Evolutionary conservation across 192 early-diverging fungal genomes (phyloP), one percentile per base, ranked within the genome.

Genomic region (Chytriomyces sp.): DNA sequence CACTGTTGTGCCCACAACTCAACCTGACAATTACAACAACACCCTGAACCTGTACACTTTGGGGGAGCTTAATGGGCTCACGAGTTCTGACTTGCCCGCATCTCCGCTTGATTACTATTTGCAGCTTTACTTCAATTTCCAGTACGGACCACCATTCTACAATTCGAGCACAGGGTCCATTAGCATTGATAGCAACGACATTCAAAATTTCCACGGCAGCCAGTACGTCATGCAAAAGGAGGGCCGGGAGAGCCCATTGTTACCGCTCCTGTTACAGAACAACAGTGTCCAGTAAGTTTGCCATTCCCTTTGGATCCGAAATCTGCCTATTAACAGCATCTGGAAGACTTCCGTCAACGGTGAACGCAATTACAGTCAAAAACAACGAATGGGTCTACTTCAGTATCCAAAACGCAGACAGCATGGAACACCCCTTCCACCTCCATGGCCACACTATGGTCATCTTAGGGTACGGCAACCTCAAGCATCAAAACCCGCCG

Each of bases 401-500:
- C 33, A 77, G 87, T 19, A 78, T 93, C 63, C 87, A 84, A 74
- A 95, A 95, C 79, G 69, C 75, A 37, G 92, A 93, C 64, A 75
- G 80, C 25, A 78, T 73, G 62, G 92, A 95, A 33, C 65, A 65
- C 55, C 81, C 86, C 55, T 86, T 94, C 84, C 93, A 95, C 79
- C 73, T 93, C 22, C 93, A 95, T 73, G 92, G 92, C 2, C 90
- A 93, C 75, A 78, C 78, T 5, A 92, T 93, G 84, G 89, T 92
- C 71, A 78, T 94, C 39, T 82, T 93, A 36, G 88, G 78, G 63
- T 82, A 85, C 38, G 86, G 89, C 41, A 64, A 74, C n/a, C n/a
- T n/a, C n/a, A n/a, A n/a, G n/a, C 85, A 81, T 72, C 3, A 89
- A n/a, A n/a, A n/a, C n/a, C n/a, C n/a, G n/a, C n/a, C n/a, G n/a